Evolutionary conservation across 2,329 filamentous ascomycete species (phyloP), one percentile per base, ranked within the genome.

Genomic region (Cucurbitaria berberidis): DNA sequence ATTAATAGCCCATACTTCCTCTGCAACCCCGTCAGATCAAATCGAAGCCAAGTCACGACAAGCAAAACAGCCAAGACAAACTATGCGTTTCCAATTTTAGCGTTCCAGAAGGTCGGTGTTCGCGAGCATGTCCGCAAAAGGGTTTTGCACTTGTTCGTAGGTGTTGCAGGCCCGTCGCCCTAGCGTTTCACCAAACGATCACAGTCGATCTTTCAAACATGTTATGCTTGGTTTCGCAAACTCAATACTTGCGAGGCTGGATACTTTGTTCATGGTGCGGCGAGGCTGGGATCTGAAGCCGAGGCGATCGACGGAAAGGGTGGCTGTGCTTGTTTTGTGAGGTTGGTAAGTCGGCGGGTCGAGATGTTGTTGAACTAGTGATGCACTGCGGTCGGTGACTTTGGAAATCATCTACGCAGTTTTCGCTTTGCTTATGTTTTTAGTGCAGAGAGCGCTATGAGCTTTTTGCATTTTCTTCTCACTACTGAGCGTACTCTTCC

Each of bases 141-240:
- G 9, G 15, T 22, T 3, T 45, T 36, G 24, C 45, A n/a, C 38
- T 30, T 24, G 13, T 34, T 34, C 13, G 43, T 26, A 5, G 24
- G 47, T 57, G 60, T 62, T 53, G 60, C 58, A 63, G 45, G 26
- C 49, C 41, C 48, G 60, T 60, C 56, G 53, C 60, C 44, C 59
- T 59, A 64, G 61, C 45, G 63, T 66, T 66, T 66, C 63, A 66
- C 57, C 49, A 62, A 61, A 60, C 59, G 51, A 55, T n/a, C 48
- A 51, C 42, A 40, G 46, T 32, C 53, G 53, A 62, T 62, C 56
- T 59, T n/a, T 51, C 59, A 65, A 65, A 65, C 62, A 60, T 45
- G 9, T 32, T 30, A 22, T 52, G 57, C 48, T 35, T 42, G 44
- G 51, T 48, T 47, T 48, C 43, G 43, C 21, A 47, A 47, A 38